Conservation (phyloP, 2,329 filamentous ascomycete genomes). For the Fusarium papillatum region DNA sequence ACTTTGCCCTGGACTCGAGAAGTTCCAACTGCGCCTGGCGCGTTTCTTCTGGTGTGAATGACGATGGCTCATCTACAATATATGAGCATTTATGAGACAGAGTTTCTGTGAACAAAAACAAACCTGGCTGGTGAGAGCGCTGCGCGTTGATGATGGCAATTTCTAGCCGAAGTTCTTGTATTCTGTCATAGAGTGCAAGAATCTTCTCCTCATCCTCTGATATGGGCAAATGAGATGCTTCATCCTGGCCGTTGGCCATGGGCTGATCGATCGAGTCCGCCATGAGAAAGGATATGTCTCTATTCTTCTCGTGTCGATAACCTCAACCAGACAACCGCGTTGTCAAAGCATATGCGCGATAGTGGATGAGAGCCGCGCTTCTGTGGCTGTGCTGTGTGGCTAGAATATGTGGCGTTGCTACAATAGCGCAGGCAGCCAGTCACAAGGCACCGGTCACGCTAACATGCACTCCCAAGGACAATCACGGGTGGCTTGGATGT, state of each 20-base stretch:
- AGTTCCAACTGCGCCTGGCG: slow-evolving; percentile 74
- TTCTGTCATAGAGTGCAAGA: slow-evolving; percentile 78
- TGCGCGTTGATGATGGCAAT: slow-evolving; percentile 74
- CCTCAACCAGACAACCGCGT: slow-evolving; percentile 17
- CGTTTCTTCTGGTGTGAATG: slow-evolving; percentile 63
- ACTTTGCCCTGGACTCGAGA: slow-evolving; percentile 78
- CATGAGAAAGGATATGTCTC: slow-evolving; percentile 38
- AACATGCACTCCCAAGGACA: slow-evolving; percentile 40
- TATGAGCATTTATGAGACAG: slow-evolving; percentile 23
- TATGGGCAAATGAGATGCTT: slow-evolving; percentile 63
- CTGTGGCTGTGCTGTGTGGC: slow-evolving; percentile 37
- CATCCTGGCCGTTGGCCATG: slow-evolving; percentile 46
- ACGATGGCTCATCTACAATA: slow-evolving; percentile 40
- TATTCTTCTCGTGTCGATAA: background rate
- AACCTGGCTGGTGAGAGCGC: slow-evolving; percentile 53
- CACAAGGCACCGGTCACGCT: slow-evolving; percentile 51
- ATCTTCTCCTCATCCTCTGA: slow-evolving; percentile 76
- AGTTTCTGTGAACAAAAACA: background rate
- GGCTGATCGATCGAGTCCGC: slow-evolving; percentile 43
- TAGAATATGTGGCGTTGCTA: slow-evolving; percentile 24
- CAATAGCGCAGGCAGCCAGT: slow-evolving; percentile 39
- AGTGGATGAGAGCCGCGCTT: background rate
- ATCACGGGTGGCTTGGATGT: slow-evolving; percentile 25
- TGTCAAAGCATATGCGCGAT: background rate
- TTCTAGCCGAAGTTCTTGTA: slow-evolving; percentile 80